Evolutionary conservation across 2,329 filamentous ascomycete genomes (phyloP), one percentile per base, ranked within the genome.

Genomic region (Phyllosticta citribraziliensis): DNA sequence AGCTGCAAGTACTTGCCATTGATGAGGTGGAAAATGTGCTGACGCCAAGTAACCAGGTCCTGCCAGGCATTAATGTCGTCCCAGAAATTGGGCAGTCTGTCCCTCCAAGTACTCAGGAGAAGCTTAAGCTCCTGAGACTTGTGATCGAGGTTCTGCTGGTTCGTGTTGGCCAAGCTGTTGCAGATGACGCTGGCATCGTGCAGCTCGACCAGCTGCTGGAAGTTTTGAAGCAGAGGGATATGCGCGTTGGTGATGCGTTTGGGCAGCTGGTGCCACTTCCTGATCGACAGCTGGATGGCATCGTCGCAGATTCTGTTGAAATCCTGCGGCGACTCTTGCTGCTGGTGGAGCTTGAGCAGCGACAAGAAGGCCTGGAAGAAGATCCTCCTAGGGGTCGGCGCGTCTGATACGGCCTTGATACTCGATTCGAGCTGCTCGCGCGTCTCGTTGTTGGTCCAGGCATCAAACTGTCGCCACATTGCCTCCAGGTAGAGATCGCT

Each of bases 331-430:
- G 82, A 82, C 72, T 97, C 93, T 65, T 89, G 86, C 75, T 96
- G 93, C 67, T 90, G 88, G 74, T 97, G 93, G 65, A 95, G 86
- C 74, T 97, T 97, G 65, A 99, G 85, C 40, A 99, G 80, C 1
- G 91, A 89, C 88, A 97, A 96, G 77, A 99, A 99, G 0, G 93
- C 91, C 73, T 97, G 92, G 85, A 99, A 99, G 81, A 99, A 99
- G 51, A 91, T 88, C 59, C 94, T 84, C 63, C 94, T 83, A 22
- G 94, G 92, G 0, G 95, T 99, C 1, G 95, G 94, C 0, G 95
- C 93, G 74, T 99, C 94, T 79, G 96, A 97, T 19, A 99, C 89
- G 56, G 92, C 93, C 77, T 97, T 97, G 74, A 99, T 95, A 61
- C 97, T 87, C 60, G 86, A 88, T 69, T 97, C 93, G 47, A 99